Evolutionary conservation across 257 asterid genomes (phyloP), one percentile per base, ranked within the genome.

Genomic region (Solanum tarapatanum): DNA sequence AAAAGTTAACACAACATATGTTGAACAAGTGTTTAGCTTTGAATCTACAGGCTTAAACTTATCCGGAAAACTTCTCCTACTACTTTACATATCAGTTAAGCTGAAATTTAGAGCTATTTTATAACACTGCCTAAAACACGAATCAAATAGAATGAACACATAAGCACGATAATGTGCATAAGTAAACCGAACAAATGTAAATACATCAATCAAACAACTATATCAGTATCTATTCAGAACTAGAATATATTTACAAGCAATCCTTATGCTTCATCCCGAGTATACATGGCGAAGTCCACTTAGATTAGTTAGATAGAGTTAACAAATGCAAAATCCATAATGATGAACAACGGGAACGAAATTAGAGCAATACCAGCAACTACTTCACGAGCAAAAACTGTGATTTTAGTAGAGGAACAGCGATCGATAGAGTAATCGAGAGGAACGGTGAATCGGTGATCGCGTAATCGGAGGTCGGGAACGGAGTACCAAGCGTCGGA

Each of bases 381-480:
- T 51, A 96, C 95, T 91, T 96, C 99, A 75, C 99, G 96, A 88
- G 92, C 97, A 86, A 96, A 96, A 87, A 96, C 88, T 26, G 96
- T 90, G 90, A 96, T 94, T 88, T 89, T 93, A 21, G 95, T 88
- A 7, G 94, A 89, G 77, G 90, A 37, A 64, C 68, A 21, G 24
- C 77, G 88, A 82, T 62, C 66, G 74, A 58, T 32, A 19, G 99
- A 92, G 88, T 95, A 91, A 82, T 95, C 96, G 45, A 96, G 97
- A 36, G 99, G 98, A n/a, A 93, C 94, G 68, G 92, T 92, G 94
- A 96, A 96, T 26, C 92, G 89, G 88, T 96, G 98, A 92, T 96
- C 94, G 11, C 99, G 93, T 60, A 96, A 94, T 12, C 97, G 97
- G 90, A 96, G 95, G 36, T 95, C 99, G 90, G 98, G 99, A 80